Conservation (phyloP, 192 early-diverging fungal genomes). For the Phycomyces blakesleeanus region DNA sequence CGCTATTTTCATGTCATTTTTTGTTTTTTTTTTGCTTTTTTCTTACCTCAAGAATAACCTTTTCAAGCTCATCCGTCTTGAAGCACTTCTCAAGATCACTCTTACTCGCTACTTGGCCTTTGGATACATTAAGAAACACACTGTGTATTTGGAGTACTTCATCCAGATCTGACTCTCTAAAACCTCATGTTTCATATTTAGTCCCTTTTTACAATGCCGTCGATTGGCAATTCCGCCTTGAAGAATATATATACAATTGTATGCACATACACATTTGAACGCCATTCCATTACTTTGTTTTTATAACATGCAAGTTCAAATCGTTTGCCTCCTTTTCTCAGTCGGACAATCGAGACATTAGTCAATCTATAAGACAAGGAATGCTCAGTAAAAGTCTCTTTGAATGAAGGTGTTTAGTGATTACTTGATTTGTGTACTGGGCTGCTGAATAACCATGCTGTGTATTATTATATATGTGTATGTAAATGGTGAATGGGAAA, state of each 20-base stretch:
- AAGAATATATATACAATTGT: too few relatives aligned
- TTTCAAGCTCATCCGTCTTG: constrained; percentile 77
- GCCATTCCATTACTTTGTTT: constrained; percentile 97
- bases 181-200: background rate
- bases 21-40: background rate
- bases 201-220: background rate
- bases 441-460: constrained; percentile 35
- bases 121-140: constrained; percentile 94
- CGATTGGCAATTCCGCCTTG: too few relatives aligned
- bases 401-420: too few relatives aligned
- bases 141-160: constrained; percentile 94
- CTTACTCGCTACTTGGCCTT: constrained; percentile 89
- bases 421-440: constrained; percentile 45
- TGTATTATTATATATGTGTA: too few relatives aligned
- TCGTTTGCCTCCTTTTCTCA: constrained; percentile 95
- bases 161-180: constrained; percentile 91
- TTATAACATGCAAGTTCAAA: constrained; percentile 99
- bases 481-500: too few relatives aligned
- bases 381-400: background rate
- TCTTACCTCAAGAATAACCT: constrained; percentile 69
- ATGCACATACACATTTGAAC: constrained; percentile 73
- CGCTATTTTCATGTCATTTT: too few relatives aligned
- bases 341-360: constrained; percentile 93
- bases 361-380: constrained; percentile 60
- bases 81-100: constrained; percentile 88